Conservation (phyloP, 352 stramenopile species). For the Pythium dissotocum region DNA sequence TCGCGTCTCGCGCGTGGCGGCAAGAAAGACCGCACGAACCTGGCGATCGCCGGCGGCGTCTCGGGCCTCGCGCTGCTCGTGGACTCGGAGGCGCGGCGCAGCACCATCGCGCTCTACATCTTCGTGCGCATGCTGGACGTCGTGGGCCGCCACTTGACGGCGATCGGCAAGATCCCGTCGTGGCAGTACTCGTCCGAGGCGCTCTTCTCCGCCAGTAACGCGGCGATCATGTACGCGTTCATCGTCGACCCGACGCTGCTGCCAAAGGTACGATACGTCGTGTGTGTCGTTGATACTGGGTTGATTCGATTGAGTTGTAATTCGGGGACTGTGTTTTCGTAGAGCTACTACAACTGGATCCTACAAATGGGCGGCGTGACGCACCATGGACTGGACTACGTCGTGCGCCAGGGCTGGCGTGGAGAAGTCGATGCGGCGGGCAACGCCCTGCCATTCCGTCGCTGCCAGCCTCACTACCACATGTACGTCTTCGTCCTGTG, state of each 20-base stretch:
- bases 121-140: slow-evolving; percentile 88
- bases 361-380: slow-evolving; percentile 69
- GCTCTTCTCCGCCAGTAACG: slow-evolving; percentile 78
- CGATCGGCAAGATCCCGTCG: slow-evolving; percentile 46
- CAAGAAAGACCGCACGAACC: slow-evolving; percentile 52
- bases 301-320: too few species aligned
- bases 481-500: slow-evolving; percentile 40
- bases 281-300: too few species aligned
- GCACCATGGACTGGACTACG: slow-evolving; percentile 72
- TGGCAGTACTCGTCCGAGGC: slow-evolving; percentile 71
- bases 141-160: slow-evolving; percentile 66
- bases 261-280: slow-evolving; percentile 47
- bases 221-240: slow-evolving; percentile 80
- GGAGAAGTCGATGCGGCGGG: slow-evolving; percentile 45
- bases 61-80: slow-evolving; percentile 72
- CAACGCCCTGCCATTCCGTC: slow-evolving; percentile 52
- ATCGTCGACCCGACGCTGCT: slow-evolving; percentile 65
- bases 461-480: slow-evolving; percentile 87
- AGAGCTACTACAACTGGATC: slow-evolving; percentile 89
- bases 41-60: slow-evolving; percentile 65
- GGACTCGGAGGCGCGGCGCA: slow-evolving; percentile 62
- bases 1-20: slow-evolving; percentile 45
- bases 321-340: background rate
- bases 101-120: slow-evolving; percentile 81
- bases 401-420: slow-evolving; percentile 56